A percentile compares a stretch with the other conserved stretches of the same genome.
Conservation (phyloP, 1,139 yeast species). For the Nakaseomyces bracarensis region DNA sequence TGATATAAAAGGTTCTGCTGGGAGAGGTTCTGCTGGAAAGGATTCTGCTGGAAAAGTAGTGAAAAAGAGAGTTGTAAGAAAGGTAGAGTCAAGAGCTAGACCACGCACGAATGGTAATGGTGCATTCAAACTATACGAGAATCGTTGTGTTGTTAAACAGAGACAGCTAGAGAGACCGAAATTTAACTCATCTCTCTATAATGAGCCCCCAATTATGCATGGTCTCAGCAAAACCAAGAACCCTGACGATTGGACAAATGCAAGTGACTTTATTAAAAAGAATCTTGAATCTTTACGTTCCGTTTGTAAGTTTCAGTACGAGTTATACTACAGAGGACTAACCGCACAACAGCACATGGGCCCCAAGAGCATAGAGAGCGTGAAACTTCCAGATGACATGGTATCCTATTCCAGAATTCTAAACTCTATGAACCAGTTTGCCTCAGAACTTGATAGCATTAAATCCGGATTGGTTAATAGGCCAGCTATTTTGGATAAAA, state of each 20-base stretch:
- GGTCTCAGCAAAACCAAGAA: conserved; percentile 8
- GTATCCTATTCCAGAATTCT: conserved; percentile 12
- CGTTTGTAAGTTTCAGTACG: background rate
- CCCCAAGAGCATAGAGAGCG: conserved; percentile 15
- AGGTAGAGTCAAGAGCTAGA: background rate
- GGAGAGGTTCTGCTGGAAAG: background rate
- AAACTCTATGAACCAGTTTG: conserved; percentile 3
- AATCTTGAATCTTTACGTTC: conserved; percentile 13
- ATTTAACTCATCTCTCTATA: conserved; percentile 2
- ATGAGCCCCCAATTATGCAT: background rate
- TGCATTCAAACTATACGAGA: background rate
- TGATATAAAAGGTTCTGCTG: no score
- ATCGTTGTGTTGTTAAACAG: background rate
- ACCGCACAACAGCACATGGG: conserved; percentile 17
- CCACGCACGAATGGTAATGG: background rate
- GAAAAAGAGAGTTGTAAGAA: background rate
- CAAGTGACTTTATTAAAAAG: conserved; percentile 11
- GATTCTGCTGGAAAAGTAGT: background rate
- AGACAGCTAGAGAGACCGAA: conserved; percentile 9
- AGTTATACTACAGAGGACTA: conserved; percentile 15
- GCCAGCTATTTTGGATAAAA: conserved; percentile 3
- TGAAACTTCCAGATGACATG: conserved; percentile 22
- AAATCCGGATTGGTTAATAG: conserved; percentile 5
- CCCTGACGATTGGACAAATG: conserved; percentile 6
- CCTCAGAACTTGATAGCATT: background rate